Evolutionary conservation across 352 stramenopile species (phyloP), one percentile per base, ranked within the genome.

Genomic region (Blastocystis sp.): DNA sequence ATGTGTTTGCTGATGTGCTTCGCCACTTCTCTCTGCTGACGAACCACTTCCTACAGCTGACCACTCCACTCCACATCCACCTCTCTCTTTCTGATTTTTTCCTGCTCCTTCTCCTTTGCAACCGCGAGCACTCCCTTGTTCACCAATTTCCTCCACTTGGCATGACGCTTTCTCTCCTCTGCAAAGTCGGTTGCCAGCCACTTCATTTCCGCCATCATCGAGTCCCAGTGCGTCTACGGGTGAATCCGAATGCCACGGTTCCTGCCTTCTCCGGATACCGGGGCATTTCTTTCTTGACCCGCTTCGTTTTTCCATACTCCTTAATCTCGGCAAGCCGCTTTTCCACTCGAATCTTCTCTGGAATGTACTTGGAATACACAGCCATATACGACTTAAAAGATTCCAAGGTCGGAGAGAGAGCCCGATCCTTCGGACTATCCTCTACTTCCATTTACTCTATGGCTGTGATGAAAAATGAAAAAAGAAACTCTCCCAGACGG

Each of bases 161-260:
- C 34, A 29, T 94, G 91, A 88, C 92, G 94, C 84, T 93, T 93
- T 56, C 92, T 89, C 87, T 97, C 94, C 76, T 94, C 90, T 38
- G 87, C 76, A 88, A 97, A 97, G 81, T 97, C 94, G 0, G 92
- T 91, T 4, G 93, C 89, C 92, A 97, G 96, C 94, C 93, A 97
- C 84, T 92, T 89, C 90, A 89, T 88, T 67, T 90, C 87, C 27
- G 77, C 36, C 57, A 89, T 61, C 51, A 89, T 44, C 27, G 64
- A 89, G 8, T 87, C 87, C 87, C 87, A 89, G 36, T 78, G 67
- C 16, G 59, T 71, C 59, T 71, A 46, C 7, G 32, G 24, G 32
- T 38, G 0, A 46, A 24, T 46, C 9, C 7, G 8, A 49, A 46
- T 42, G 14, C 14, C 8, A 48, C 18, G 16, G 36, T 9, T 27